phyloP scores from a whole-genome alignment of 495 filamentous ascomycete genomes.

The Trichoderma orchidacearum region DNA sequence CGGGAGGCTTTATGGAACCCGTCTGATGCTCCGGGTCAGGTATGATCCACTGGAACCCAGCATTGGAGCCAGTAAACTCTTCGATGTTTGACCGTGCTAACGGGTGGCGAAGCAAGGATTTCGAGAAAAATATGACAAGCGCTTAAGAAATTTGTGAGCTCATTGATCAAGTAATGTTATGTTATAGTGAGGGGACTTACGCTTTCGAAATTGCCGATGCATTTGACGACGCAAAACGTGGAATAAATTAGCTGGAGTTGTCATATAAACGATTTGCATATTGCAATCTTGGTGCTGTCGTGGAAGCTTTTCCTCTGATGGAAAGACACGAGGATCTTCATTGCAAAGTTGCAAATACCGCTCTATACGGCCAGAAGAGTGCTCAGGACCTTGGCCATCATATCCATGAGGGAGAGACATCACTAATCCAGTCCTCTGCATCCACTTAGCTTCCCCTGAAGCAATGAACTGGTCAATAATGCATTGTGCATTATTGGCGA shows the following conservation, averaged over 20 bases:
- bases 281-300: conserved; percentile 99
- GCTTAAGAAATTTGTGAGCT: conserved; percentile 41
- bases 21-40: conserved; percentile 68
- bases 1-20: conserved; percentile 55
- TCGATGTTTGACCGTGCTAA: conserved; percentile 77
- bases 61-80: conserved; percentile 67
- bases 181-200: conserved; percentile 37
- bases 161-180: background rate
- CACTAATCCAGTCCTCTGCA: conserved; percentile 89
- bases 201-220: conserved; percentile 98
- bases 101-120: conserved; percentile 84
- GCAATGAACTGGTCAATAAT: conserved; percentile 99
- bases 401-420: conserved; percentile 94
- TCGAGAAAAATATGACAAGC: conserved; percentile 94
- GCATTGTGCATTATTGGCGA: conserved; percentile 97
- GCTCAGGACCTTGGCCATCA: conserved; percentile 95
- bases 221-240: conserved; percentile 94
- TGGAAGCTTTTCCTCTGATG: conserved; percentile 71
- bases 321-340: conserved; percentile 91
- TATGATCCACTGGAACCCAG: conserved; percentile 94
- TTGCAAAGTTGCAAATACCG: conserved; percentile 96
- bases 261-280: conserved; percentile 97
- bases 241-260: conserved; percentile 84
- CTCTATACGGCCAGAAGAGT: conserved; percentile 95
- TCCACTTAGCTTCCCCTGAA: conserved; percentile 95